Base-by-base conservation (phyloP, 1,284 basidiomycete species). In the Boletellus deceptivus region DNA sequence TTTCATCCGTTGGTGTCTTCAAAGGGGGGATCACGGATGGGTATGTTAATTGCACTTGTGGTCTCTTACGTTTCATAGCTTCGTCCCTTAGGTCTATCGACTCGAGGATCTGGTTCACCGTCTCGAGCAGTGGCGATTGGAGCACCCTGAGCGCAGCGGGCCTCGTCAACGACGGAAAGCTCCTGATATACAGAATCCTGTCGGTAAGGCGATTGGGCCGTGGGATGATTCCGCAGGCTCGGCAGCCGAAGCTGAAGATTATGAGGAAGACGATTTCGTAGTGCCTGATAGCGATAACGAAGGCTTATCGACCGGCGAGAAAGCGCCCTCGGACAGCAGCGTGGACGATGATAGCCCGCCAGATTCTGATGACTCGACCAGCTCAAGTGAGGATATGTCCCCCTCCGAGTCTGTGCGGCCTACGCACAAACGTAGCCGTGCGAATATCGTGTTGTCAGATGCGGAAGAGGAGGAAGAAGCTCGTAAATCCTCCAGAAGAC, bases 121-220 rank as follows among this genome's bases (percentile, higher is more conserved):
- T 14, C 51, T 58, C 14, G 6, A 46, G 16, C 46, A 38, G 5
- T 55, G 57, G 52, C 46, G 55, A 42, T 25, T 9, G n/a, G 45
- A n/a, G 3, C 57, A 58, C 11, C 52, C 62, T 1, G 48, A 52
- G 29, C 57, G 46, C 20, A 17, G 39, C 4, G 13, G 44, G 4
- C 52, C 50, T 8, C 48, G 48, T 11, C 34, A 10, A 18, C 42
- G 22, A 24, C 49, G 59, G 29, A 48, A 35, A 31, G 24, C 17
- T 3, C 46, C 43, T 3, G 0, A 34, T 16, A 49, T 63, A 6
- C 49, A 50, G 37, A 56, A 60, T 42, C 61, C 53, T 1, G 50
- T 50, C 3, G 56, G 61, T 9, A 53, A 63, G 17, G 40, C 47
- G 4, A 20, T 64, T 6, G 52, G 62, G 25, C 51, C 48, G 0